These are phyloP conservation scores for Triangularia setosa DNA, from an alignment of 2,329 filamentous ascomycete genomes.

Conservation along the genomic window DNA sequence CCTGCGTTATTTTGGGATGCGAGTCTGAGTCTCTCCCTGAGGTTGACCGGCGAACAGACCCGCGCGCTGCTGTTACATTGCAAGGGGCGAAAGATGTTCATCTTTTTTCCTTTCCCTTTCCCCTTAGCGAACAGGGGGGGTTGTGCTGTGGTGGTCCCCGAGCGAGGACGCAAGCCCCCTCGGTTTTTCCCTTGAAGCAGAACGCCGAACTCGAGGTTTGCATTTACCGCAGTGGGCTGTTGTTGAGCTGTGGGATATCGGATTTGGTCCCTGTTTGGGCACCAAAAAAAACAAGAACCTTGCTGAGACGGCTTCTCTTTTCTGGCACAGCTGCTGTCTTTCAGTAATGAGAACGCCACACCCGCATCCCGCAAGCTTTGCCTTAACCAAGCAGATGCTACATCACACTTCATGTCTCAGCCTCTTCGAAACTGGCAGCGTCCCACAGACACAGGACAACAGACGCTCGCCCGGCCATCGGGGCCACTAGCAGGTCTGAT, in stretches of 20 bases:
- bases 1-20: neutral
- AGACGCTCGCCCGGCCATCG: neutral
- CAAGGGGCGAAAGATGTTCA: neutral
- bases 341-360: neutral
- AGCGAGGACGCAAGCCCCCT: neutral
- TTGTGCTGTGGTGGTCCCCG: neutral
- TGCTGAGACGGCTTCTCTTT: neutral
- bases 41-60: neutral
- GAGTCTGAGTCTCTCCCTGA: neutral
- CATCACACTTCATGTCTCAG: conserved; percentile 3
- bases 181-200: neutral
- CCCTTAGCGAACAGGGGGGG: neutral
- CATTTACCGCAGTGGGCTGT: neutral
- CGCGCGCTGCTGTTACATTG: neutral
- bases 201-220: neutral
- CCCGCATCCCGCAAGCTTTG: conserved; percentile 4
- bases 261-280: neutral
- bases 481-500: neutral
- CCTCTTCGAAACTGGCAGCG: conserved; percentile 3
- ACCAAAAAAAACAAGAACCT: neutral
- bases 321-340: neutral
- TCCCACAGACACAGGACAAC: neutral
- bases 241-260: neutral
- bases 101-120: neutral
- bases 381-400: conserved; percentile 3